Evolutionary conservation across 768 basidiomycete species (phyloP), one percentile per base, ranked within the genome.

Genomic region (Lentinus tigrinus): DNA sequence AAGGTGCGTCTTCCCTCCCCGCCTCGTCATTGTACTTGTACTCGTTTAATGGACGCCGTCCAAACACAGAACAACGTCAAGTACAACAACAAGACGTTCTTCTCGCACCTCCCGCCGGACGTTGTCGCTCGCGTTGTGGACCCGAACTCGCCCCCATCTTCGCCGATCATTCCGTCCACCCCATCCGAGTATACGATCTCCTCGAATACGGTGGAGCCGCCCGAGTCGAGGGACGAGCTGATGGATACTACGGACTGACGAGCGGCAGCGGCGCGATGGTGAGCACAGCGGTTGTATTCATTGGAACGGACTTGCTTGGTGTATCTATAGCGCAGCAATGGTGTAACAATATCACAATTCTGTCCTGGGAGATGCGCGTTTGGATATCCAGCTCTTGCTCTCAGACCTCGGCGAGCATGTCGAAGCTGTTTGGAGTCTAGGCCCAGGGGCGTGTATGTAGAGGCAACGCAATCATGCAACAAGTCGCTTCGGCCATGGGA

Each of bases 81-180:
- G 50, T 60, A 64, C 44, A 72, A 76, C 54, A 78, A 78, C 63
- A 57, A 60, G 38, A 63, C 65, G 26, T 77, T 78, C 65, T 67
- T 77, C 23, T 62, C 69, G 3, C 65, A 70, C 17, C 69, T 78
- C 10, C 70, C 74, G 0, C 61, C 64, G 1, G 69, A 64, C 13
- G 67, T 70, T 31, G 68, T 70, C 1, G 52, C 60, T 9, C 56
- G 39, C 7, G 49, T 66, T 16, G 50, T 48, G 9, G 67, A 70
- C 56, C 60, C 65, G 0, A 66, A 69, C 57, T 69, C 66, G 11
- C 66, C 67, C 3, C 61, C 64, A 3, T 58, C 64, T n/a, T 57
- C 64, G 26, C 64, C 67, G 13, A 57, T 42, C 39, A 21, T 52
- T 13, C 38, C 56, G 7, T 31, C 53, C 2, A 48, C 63, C n/a